phyloP scores from a whole-genome alignment of 257 asterid species.

The Ehretia macrophylla region DNA sequence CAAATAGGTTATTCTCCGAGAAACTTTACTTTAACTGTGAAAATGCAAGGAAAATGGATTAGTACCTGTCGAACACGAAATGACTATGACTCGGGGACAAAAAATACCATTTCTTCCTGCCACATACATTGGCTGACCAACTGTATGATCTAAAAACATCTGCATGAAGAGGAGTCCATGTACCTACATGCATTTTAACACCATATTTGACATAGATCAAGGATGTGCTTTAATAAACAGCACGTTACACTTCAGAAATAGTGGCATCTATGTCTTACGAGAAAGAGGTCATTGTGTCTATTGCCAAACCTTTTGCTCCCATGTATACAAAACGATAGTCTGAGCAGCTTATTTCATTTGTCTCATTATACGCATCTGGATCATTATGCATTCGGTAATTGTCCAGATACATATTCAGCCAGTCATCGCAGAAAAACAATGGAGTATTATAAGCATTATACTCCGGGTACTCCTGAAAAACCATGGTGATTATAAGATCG shows the following conservation, averaged over 20 bases:
- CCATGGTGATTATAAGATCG: background rate
- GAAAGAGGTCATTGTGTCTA: conserved; percentile 17
- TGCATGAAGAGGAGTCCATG: conserved; percentile 99
- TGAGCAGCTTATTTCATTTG: conserved; percentile 72
- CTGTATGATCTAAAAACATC: conserved; percentile 98
- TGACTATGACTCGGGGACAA: conserved; percentile 73
- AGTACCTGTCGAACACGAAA: conserved; percentile 75
- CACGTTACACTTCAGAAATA: background rate
- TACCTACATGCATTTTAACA: conserved; percentile 49
- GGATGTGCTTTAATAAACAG: background rate
- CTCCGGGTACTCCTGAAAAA: conserved; percentile 83
- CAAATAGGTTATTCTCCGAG: background rate
- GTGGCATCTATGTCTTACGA: conserved; percentile 16
- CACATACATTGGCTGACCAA: conserved; percentile 97
- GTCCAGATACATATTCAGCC: conserved; percentile 94
- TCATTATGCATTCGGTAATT: conserved; percentile 66
- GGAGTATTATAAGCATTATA: conserved; percentile 79
- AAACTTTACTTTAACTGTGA: background rate
- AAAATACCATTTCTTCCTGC: conserved; percentile 88
- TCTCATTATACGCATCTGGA: conserved; percentile 42
- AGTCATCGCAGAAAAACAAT: conserved; percentile 69
- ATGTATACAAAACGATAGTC: conserved; percentile 96
- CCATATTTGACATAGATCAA: conserved; percentile 1
- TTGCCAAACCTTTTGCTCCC: conserved; percentile 86
- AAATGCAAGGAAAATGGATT: conserved; percentile 5